Percentiles rank a stretch among this genome's conserved stretches.
Conservation (phyloP, 345 rosid species). For the Lepidium sativum region DNA sequence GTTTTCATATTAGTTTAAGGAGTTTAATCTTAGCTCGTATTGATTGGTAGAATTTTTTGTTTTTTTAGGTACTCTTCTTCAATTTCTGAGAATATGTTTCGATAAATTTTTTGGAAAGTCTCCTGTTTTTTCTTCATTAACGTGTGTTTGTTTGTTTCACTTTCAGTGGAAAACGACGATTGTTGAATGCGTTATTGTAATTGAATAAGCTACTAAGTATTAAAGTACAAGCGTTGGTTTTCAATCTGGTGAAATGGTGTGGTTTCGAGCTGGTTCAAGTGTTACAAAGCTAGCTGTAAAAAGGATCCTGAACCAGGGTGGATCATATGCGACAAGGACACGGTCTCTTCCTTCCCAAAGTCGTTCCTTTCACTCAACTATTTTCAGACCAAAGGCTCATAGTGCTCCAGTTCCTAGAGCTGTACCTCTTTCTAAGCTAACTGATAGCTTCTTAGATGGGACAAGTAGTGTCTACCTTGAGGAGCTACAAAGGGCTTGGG, state of each 20-base stretch:
- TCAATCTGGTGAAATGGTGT: slow-evolving; percentile 41
- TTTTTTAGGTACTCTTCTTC: neutral
- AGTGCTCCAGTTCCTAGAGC: slow-evolving; percentile 68
- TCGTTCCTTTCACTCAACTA: slow-evolving; percentile 42
- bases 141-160: neutral
- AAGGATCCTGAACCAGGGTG: slow-evolving; percentile 54
- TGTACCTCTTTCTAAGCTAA: slow-evolving; percentile 71
- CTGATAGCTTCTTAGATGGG: slow-evolving; percentile 72
- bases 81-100: too few species aligned
- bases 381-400: slow-evolving; percentile 44
- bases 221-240: neutral
- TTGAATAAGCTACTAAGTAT: neutral
- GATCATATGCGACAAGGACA: slow-evolving; percentile 41
- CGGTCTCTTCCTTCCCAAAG: slow-evolving; percentile 37
- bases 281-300: slow-evolving; percentile 52
- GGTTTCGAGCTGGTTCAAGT: slow-evolving; percentile 66
- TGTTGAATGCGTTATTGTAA: slow-evolving; percentile 6
- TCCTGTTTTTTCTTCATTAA: neutral
- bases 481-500: slow-evolving; percentile 82
- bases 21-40: neutral
- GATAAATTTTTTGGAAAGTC: neutral
- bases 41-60: neutral
- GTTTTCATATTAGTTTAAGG: neutral
- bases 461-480: slow-evolving; percentile 78
- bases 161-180: slow-evolving; percentile 12